A percentile compares a stretch with the other conserved stretches of the same genome.
Evolutionary conservation across 2,329 filamentous ascomycete species (phyloP).

Genomic region (Cadophora sp.): DNA sequence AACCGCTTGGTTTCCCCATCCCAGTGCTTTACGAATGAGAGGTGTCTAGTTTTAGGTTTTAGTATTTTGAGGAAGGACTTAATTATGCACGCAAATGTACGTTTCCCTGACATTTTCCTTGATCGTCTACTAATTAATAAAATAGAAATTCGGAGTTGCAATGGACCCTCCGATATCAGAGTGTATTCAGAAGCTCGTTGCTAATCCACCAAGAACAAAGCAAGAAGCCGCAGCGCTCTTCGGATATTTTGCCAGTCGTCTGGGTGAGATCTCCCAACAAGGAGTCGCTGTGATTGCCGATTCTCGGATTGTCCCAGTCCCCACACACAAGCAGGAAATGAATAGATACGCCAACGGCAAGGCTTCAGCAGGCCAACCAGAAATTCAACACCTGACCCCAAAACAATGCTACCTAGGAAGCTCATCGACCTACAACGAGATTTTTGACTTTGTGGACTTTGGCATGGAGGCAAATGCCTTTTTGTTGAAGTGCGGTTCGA

Average conservation of each 20-base stretch:
- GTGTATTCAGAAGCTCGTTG: slow-evolving; percentile 76
- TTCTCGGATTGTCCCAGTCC: slow-evolving; percentile 76
- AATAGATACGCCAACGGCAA: slow-evolving; percentile 48
- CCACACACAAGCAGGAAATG: slow-evolving; percentile 42
- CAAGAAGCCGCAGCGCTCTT: slow-evolving; percentile 76
- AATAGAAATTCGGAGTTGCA: slow-evolving; percentile 80
- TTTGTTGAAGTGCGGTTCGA: slow-evolving; percentile 85
- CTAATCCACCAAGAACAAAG: slow-evolving; percentile 72
- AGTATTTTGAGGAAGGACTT: slow-evolving; percentile 77
- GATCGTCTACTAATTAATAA: slow-evolving; percentile 10
- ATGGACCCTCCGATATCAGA: slow-evolving; percentile 78
- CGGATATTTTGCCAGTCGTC: slow-evolving; percentile 80
- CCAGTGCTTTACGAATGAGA: slow-evolving; percentile 83
- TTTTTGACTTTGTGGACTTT: slow-evolving; percentile 98
- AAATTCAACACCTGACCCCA: slow-evolving; percentile 67
- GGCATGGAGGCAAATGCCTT: slow-evolving; percentile 87
- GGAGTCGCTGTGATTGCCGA: slow-evolving; percentile 66
- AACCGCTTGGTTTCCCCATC: slow-evolving; percentile 72
- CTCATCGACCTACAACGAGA: slow-evolving; percentile 75
- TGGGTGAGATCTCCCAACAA: slow-evolving; percentile 73
- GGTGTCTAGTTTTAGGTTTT: slow-evolving; percentile 80
- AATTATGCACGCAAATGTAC: slow-evolving; percentile 72
- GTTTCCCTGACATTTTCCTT: slow-evolving; percentile 31
- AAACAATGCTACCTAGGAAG: slow-evolving; percentile 81
- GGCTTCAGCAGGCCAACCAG: slow-evolving; percentile 43